Percentiles rank a stretch among this genome's conserved stretches.
These are phyloP conservation scores for Boletus huronensis DNA, from an alignment of 768 basidiomycete species.

Conservation along the genomic window DNA sequence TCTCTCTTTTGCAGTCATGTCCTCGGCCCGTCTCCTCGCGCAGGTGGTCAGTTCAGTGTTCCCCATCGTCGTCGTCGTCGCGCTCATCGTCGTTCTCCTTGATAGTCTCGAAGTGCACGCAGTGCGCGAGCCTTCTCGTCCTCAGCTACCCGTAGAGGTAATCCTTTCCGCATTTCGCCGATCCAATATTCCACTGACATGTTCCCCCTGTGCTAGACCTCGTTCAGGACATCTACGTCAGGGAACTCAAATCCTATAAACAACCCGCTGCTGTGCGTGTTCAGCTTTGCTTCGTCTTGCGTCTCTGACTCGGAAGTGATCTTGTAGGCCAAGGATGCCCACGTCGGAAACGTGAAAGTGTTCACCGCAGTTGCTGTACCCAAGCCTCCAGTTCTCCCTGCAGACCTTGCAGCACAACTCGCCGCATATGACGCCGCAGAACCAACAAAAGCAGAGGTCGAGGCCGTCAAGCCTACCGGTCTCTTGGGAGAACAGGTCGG, in stretches of 20 bases:
- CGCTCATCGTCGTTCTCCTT: slow-evolving; percentile 7
- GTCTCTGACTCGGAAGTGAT: not conserved
- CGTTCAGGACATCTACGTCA: slow-evolving; percentile 88
- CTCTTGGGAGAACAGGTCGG: slow-evolving; percentile 23
- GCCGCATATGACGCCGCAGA: slow-evolving; percentile 81
- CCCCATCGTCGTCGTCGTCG: not conserved
- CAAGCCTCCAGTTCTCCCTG: slow-evolving; percentile 68
- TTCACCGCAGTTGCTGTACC: slow-evolving; percentile 76
- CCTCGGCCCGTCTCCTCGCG: slow-evolving; percentile 51
- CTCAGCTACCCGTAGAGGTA: slow-evolving; percentile 63
- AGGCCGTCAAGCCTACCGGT: slow-evolving; percentile 30
- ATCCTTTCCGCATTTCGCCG: slow-evolving; percentile 28
- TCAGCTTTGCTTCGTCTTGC: not conserved
- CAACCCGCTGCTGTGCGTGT: slow-evolving; percentile 63
- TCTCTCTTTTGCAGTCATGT: slow-evolving; percentile 54
- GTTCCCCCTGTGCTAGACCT: slow-evolving; percentile 54
- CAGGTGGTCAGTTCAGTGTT: slow-evolving; percentile 38
- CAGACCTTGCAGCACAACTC: slow-evolving; percentile 86
- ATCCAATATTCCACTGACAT: slow-evolving; percentile 7
- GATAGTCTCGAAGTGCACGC: slow-evolving; percentile 43
- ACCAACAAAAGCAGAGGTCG: slow-evolving; percentile 52
- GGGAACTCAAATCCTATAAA: slow-evolving; percentile 89
- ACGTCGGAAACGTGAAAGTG: slow-evolving; percentile 81
- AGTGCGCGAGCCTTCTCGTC: slow-evolving; percentile 58
- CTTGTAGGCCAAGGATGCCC: slow-evolving; percentile 80